Base-by-base conservation (phyloP, 2,329 filamentous ascomycete species). In the Septoria petroselini region DNA sequence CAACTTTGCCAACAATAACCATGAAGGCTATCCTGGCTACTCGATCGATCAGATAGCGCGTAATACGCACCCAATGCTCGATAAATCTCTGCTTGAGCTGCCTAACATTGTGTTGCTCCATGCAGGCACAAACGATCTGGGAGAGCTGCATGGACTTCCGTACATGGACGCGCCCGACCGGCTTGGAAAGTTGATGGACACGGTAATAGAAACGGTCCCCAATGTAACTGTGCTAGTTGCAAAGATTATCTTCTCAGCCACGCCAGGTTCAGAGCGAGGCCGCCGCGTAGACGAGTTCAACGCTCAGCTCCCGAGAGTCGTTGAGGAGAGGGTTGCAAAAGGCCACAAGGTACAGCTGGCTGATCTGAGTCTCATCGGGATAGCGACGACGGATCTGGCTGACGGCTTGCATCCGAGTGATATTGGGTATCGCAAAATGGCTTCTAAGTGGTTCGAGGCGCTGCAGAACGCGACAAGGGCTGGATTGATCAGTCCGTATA, bases 101-200 rank as follows among this genome's bases (percentile, higher is more conserved):
- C 54, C 54, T 4, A 53, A 57, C 25, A 51, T 57, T 14, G 50
- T 57, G 15, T 41, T 57, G 11, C 30, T 57, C 4, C 50, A 54
- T 35, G 54, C 54, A 3, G 54, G 54, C 11, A 57, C 54, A 17
- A 57, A 57, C 29, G 54, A 57, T 29, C 35, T 53, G 29, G 29
- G 17, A 23, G 18, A 34, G 5, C 12, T 29, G 1, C 14, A 11
- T 31, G 30, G n/a, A 1, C n/a, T 33, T 3, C 34, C 42, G 6
- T 27, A 18, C n/a, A 27, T 39, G 8, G 43, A 38, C 4, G 53
- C 53, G 1, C 44, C 48, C 7, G 19, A 44, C 2, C 41, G 50
- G n/a, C 37, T 55, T 6, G 53, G 53, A n/a, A 33, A 35, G 23
- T 41, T 55, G 12, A 55, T 55, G 25, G 53, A 55, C 34, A 45